A percentile compares a stretch with the other conserved stretches of the same genome.
Evolutionary conservation across 2,329 filamentous ascomycete species (phyloP).

Genomic region (Aspergillus fischeri): DNA sequence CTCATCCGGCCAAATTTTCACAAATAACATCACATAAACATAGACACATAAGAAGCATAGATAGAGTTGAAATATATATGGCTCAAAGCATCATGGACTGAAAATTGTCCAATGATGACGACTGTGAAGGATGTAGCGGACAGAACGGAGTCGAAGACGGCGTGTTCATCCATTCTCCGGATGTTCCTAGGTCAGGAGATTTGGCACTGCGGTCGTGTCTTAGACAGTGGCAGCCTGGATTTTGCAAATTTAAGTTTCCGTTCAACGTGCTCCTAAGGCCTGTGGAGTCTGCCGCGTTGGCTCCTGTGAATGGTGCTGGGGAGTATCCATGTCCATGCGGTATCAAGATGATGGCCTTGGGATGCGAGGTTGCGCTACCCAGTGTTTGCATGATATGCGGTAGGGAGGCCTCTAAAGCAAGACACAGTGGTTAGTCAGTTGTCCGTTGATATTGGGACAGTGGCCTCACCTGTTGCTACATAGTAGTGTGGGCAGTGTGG

Average conservation of each 20-base stretch:
- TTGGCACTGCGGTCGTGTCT: background rate
- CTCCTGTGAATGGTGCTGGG: background rate
- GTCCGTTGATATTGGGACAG: background rate
- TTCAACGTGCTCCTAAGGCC: background rate
- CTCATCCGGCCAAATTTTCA: background rate
- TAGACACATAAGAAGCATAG: background rate
- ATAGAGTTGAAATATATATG: background rate
- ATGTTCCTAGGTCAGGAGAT: background rate
- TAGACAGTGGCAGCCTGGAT: background rate
- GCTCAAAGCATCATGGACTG: slow-evolving; percentile 4
- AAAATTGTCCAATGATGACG: background rate
- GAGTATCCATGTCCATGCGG: background rate
- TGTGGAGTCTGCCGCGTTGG: background rate
- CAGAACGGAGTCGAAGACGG: background rate
- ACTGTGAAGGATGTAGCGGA: slow-evolving; percentile 6
- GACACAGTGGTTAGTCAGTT: background rate
- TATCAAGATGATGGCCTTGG: slow-evolving; percentile 16
- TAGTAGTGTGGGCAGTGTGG: slow-evolving; percentile 2
- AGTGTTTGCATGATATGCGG: slow-evolving; percentile 18
- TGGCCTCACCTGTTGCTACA: slow-evolving; percentile 8
- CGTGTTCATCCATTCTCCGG: background rate
- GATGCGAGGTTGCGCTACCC: slow-evolving; percentile 1
- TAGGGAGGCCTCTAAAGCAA: slow-evolving; percentile 10
- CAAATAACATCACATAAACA: background rate
- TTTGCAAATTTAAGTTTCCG: background rate